Percentiles rank a stretch among this genome's conserved stretches.
Evolutionary conservation across 2,329 filamentous ascomycete genomes (phyloP).

Genomic region (Trichoderma oligosporum): DNA sequence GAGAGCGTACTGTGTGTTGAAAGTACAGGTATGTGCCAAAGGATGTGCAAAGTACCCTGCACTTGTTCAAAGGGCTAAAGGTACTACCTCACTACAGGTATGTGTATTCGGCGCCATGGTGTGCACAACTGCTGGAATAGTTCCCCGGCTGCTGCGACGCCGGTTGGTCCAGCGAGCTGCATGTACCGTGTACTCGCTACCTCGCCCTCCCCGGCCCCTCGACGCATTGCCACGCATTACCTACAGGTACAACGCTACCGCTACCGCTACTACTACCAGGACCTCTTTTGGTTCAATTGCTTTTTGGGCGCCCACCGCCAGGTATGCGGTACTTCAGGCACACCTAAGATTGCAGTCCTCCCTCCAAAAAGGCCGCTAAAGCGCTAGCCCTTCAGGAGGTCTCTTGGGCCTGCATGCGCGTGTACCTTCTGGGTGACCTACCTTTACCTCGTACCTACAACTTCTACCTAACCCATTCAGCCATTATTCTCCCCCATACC

Average conservation of each 20-base stretch:
- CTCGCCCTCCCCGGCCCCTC: conserved; percentile 9
- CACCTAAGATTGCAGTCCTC: conserved; percentile 18
- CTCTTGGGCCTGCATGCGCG: conserved; percentile 18
- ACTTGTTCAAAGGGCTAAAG: no score
- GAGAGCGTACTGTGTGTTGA: no score
- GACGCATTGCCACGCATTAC: conserved; percentile 12
- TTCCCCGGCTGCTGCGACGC: conserved; percentile 8
- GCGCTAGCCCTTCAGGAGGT: conserved; percentile 19
- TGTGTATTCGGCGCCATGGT: background rate
- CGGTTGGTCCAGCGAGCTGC: background rate
- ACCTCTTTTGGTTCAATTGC: no score
- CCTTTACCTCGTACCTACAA: background rate
- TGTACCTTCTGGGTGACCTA: conserved; percentile 14
- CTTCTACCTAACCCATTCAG: background rate
- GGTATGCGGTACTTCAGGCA: conserved; percentile 15
- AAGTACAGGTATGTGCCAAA: conserved; percentile 5
- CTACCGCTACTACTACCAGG: no score
- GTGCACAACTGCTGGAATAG: conserved; percentile 2
- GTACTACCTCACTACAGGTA: no score
- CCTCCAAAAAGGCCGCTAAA: conserved; percentile 13
- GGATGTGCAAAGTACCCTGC: background rate
- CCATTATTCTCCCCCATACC: conserved; percentile 13
- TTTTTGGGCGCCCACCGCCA: conserved; percentile 13
- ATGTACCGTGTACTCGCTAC: conserved; percentile 7
- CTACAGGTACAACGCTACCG: background rate